phyloP scores from a whole-genome alignment of 108 stramenopile species.

The Conticribra weissflogii region DNA sequence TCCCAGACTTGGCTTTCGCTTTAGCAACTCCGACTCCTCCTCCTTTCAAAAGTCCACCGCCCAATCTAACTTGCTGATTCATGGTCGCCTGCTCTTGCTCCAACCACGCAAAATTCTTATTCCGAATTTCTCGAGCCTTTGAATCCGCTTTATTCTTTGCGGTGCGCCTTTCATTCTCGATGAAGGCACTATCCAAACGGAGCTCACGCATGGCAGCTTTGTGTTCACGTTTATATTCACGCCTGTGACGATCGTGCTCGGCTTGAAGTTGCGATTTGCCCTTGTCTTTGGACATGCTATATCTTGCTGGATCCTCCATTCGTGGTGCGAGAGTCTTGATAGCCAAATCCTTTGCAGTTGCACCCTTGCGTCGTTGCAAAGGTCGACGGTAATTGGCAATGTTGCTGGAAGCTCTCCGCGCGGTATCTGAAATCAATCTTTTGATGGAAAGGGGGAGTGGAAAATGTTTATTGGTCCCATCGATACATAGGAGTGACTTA shows the following conservation, averaged over 20 bases:
- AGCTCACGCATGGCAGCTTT: constrained; percentile 94
- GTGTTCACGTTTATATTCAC: constrained; percentile 95
- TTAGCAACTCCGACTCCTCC: constrained; percentile 84
- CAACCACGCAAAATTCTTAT: constrained; percentile 92
- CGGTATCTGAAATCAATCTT: constrained; percentile 49
- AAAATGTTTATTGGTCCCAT: constrained; percentile 50
- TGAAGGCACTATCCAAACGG: constrained; percentile 82
- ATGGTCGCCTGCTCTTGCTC: constrained; percentile 91
- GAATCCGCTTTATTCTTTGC: constrained; percentile 65
- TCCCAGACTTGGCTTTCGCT: constrained; percentile 74
- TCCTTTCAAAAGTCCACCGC: constrained; percentile 82
- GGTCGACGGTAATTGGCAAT: constrained; percentile 46
- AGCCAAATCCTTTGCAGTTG: constrained; percentile 47
- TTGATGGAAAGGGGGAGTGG: constrained; percentile 51
- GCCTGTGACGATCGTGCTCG: constrained; percentile 82
- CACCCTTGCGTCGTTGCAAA: constrained; percentile 56
- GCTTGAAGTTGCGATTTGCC: constrained; percentile 86
- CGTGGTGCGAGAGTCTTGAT: constrained; percentile 88
- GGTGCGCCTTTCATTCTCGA: constrained; percentile 80
- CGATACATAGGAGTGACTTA: constrained; percentile 55
- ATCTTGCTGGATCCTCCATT: constrained; percentile 86
- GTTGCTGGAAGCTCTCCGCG: constrained; percentile 36
- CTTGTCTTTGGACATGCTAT: constrained; percentile 91
- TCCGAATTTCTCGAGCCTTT: constrained; percentile 71
- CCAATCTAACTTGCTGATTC: constrained; percentile 89